Evolutionary conservation across 148 eudicot genomes (phyloP).

Genomic region (Silene latifolia): DNA sequence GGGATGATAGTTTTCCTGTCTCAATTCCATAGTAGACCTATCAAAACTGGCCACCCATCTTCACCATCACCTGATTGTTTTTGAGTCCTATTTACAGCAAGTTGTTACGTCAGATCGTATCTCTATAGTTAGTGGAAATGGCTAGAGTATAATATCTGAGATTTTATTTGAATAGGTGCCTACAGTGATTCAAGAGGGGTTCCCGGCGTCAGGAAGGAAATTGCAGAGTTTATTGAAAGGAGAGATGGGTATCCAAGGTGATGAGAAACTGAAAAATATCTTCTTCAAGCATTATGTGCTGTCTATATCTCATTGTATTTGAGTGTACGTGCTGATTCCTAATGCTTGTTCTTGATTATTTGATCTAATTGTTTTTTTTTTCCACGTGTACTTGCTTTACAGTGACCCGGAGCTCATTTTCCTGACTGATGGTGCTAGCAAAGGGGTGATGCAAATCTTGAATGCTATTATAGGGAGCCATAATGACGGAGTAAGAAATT

Average conservation of each 20-base stretch:
- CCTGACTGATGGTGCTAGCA: conserved; percentile 98
- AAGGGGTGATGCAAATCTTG: conserved; percentile 96
- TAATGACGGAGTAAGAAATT: conserved; percentile 69
- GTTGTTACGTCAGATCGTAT: not conserved
- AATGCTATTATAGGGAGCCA: conserved; percentile 62
- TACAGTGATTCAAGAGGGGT: conserved; percentile 98
- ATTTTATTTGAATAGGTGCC: conserved; percentile 55
- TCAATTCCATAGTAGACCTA: too few relatives aligned
- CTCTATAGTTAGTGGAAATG: not conserved
- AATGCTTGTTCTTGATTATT: conserved; percentile 4
- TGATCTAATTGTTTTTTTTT: not conserved
- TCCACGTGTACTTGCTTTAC: conserved; percentile 20
- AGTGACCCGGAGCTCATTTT: conserved; percentile 96
- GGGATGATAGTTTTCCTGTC: too few relatives aligned
- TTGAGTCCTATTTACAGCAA: not conserved
- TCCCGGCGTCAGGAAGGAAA: conserved; percentile 89
- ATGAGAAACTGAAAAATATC: conserved; percentile 14
- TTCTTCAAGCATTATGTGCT: conserved; percentile 1
- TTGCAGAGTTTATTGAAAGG: conserved; percentile 85
- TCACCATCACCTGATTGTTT: not conserved
- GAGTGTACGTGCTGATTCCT: not conserved
- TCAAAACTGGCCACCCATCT: not conserved
- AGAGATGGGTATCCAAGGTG: conserved; percentile 99
- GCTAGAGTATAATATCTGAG: conserved; percentile 11
- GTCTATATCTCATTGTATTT: conserved; percentile 9